Percentiles rank a stretch among this genome's conserved stretches.
These are phyloP conservation scores for Ophiostoma piceae DNA, from an alignment of 2,329 filamentous ascomycete species.

Conservation along the genomic window DNA sequence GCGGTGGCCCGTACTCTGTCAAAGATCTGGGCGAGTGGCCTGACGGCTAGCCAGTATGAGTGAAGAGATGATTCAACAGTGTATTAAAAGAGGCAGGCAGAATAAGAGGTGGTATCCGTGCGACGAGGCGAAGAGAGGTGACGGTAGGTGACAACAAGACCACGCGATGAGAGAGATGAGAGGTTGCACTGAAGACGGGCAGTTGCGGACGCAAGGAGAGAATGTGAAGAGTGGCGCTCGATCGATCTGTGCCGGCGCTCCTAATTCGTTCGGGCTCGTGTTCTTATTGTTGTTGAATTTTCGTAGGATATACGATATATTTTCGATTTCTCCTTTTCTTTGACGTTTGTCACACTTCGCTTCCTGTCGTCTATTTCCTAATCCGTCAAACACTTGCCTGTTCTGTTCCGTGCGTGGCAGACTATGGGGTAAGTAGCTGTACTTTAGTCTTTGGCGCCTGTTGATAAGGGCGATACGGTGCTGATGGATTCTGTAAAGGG, in stretches of 20 bases:
- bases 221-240: background rate
- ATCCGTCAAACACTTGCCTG: constrained; percentile 2
- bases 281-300: background rate
- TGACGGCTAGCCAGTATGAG: background rate
- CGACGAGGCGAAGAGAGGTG: background rate
- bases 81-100: background rate
- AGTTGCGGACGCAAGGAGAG: background rate
- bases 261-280: background rate
- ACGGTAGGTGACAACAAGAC: background rate
- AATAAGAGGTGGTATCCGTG: background rate
- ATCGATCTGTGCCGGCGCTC: background rate
- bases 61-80: background rate
- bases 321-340: background rate
- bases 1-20: background rate
- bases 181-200: background rate
- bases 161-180: background rate
- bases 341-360: background rate
- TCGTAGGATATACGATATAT: background rate
- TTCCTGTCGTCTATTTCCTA: constrained; percentile 3
- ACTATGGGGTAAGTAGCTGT: background rate
- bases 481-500: background rate
- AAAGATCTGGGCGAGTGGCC: background rate
- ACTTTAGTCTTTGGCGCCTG: constrained; percentile 3
- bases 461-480: background rate
- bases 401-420: background rate